Evolutionary conservation across 495 filamentous ascomycete species (phyloP).

Genomic region (Podospora anserina): DNA sequence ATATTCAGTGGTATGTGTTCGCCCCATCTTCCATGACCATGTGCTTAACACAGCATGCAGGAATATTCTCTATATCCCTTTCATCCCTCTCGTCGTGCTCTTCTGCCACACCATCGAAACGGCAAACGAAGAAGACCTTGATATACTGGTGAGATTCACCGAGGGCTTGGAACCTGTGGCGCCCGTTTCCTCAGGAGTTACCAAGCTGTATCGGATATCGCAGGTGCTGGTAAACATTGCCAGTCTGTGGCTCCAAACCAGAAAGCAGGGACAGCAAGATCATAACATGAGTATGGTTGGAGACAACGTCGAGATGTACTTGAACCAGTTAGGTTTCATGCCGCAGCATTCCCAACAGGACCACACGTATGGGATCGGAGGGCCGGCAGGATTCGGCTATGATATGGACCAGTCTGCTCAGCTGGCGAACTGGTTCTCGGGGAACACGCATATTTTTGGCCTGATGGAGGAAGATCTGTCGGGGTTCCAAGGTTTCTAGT

Average conservation of each 20-base stretch:
- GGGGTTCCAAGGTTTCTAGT: slow-evolving; percentile 29
- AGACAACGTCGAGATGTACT: slow-evolving; percentile 62
- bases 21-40: background rate
- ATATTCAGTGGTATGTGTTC: slow-evolving; percentile 58
- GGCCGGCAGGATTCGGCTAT: slow-evolving; percentile 19
- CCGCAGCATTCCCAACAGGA: slow-evolving; percentile 30
- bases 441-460: slow-evolving; percentile 62
- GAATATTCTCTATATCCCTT: slow-evolving; percentile 63
- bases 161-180: slow-evolving; percentile 52
- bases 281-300: slow-evolving; percentile 49
- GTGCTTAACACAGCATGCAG: slow-evolving; percentile 34
- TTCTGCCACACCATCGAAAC: slow-evolving; percentile 66
- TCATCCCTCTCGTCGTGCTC: slow-evolving; percentile 66
- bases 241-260: slow-evolving; percentile 59
- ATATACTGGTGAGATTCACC: slow-evolving; percentile 55
- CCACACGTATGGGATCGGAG: background rate
- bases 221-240: slow-evolving; percentile 61
- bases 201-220: slow-evolving; percentile 58
- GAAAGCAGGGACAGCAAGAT: slow-evolving; percentile 44
- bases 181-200: slow-evolving; percentile 53
- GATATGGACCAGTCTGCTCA: slow-evolving; percentile 41
- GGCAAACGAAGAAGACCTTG: slow-evolving; percentile 46
- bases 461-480: slow-evolving; percentile 59
- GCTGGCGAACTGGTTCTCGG: slow-evolving; percentile 66
- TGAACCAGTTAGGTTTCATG: slow-evolving; percentile 61